Base-by-base conservation (phyloP, 345 rosid genomes). In the Salix brachista region DNA sequence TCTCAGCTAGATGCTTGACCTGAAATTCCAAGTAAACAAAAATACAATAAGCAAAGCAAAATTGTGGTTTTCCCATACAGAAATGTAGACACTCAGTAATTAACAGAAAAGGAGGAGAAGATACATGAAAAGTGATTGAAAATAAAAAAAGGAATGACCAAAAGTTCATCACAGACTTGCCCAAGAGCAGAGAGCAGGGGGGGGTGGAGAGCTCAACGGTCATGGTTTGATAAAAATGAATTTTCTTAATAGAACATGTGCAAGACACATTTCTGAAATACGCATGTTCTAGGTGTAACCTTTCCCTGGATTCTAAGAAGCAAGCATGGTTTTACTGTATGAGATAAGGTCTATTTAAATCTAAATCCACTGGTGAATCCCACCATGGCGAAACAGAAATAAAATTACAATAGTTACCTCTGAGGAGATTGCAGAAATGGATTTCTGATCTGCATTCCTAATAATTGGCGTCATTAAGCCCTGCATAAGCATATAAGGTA, bases 381-480 rank as follows among this genome's bases (percentile, higher is more conserved):
- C 18, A 46, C 18, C 52, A 46, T 46, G 17, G 52, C 52, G 0
- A 46, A 46, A 46, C 17, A 16, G 2, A 46, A 46, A 46, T 12
- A 46, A 46, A 46, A 4, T 12, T 3, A 2, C 48, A 61, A 44
- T 42, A 74, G 68, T 41, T 83, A 95, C 98, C 99, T 95, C 99
- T 6, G 71, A 66, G 68, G 99, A 95, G 71, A 95, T 91, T 70
- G 94, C 84, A 69, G 93, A 88, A 75, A 95, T 88, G 79, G 98
- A 89, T 84, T 95, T 95, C 86, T 95, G 97, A 83, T 95, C 97
- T 3, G 97, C 99, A 80, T 91, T 95, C 85, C 87, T 85, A 37
- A 95, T 76, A 74, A 95, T 95, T 70, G 97, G 99, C 77, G 98
- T 95, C 97, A 95, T 93, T 80, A 95, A 85, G 30, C 99, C 99